A percentile compares a stretch with the other conserved stretches of the same genome.
Evolutionary conservation across 208 protist species (phyloP).

Genomic region (Trypanosoma vivax): DNA sequence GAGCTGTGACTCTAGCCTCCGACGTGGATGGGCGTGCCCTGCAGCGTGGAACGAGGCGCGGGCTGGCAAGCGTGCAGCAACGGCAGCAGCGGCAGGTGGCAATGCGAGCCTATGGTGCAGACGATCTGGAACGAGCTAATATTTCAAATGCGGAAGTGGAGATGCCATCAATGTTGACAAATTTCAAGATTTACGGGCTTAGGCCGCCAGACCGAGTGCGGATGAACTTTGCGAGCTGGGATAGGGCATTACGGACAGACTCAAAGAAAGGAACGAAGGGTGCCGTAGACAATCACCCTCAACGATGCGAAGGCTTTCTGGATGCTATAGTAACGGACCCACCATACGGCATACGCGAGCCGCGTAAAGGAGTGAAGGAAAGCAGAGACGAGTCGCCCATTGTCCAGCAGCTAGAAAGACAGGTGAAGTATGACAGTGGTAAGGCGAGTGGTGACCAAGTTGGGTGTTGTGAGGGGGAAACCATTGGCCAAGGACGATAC

Average conservation of each 20-base stretch:
- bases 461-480: too few relatives aligned
- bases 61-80: constrained; percentile 49
- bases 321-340: constrained; percentile 92
- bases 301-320: constrained; percentile 41
- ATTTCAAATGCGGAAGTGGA: constrained; percentile 37
- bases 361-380: constrained; percentile 43
- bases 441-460: too few relatives aligned
- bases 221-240: constrained; percentile 81
- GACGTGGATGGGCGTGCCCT: constrained; percentile 89
- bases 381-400: too few relatives aligned
- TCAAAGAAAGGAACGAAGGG: not conserved
- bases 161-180: constrained; percentile 59
- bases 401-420: too few relatives aligned
- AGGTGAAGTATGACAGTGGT: too few relatives aligned
- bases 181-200: constrained; percentile 87
- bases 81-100: constrained; percentile 64
- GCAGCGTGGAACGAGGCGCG: constrained; percentile 52
- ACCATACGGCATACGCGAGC: constrained; percentile 87
- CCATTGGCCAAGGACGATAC: too few relatives aligned
- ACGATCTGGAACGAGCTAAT: constrained; percentile 11
- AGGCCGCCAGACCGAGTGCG: constrained; percentile 60
- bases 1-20: constrained; percentile 78
- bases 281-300: not conserved
- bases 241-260: constrained; percentile 17
- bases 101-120: constrained; percentile 23